Conservation (phyloP, 2,329 filamentous ascomycete genomes). For the Talaromyces sp. region DNA sequence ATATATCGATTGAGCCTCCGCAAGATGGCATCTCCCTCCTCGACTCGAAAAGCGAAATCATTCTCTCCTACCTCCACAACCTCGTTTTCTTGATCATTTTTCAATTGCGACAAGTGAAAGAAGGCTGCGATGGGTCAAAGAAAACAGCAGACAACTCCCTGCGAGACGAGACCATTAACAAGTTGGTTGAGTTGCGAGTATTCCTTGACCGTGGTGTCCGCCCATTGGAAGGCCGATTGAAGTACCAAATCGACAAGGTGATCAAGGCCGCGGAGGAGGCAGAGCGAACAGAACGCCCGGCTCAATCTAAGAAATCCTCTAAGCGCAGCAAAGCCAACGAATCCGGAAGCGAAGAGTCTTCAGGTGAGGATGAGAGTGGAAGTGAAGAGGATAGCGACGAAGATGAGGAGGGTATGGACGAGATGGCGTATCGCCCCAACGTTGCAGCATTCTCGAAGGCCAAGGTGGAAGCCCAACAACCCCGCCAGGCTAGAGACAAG, state of each 20-base stretch:
- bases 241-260: conserved; percentile 95
- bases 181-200: conserved; percentile 86
- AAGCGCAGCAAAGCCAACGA: conserved; percentile 36
- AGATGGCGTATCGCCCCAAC: conserved; percentile 66
- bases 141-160: conserved; percentile 44
- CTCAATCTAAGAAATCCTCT: conserved; percentile 27
- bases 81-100: conserved; percentile 84
- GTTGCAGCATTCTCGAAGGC: conserved; percentile 49
- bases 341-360: conserved; percentile 27
- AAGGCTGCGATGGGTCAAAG: conserved; percentile 34
- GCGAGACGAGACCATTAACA: conserved; percentile 73
- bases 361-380: conserved; percentile 28
- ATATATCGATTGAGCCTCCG: conserved; percentile 73
- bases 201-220: conserved; percentile 92
- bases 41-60: conserved; percentile 94
- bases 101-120: conserved; percentile 66
- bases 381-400: conserved; percentile 35
- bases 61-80: conserved; percentile 94
- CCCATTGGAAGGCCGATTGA: conserved; percentile 84
- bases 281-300: conserved; percentile 33
- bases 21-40: conserved; percentile 90
- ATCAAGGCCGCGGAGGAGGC: conserved; percentile 74
- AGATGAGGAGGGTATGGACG: conserved; percentile 56
- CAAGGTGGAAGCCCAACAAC: conserved; percentile 38
- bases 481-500: conserved; percentile 20